Percentiles rank a stretch among this genome's conserved stretches.
Evolutionary conservation across 208 protist species (phyloP).

Genomic region (Trypanosoma platydactyli): DNA sequence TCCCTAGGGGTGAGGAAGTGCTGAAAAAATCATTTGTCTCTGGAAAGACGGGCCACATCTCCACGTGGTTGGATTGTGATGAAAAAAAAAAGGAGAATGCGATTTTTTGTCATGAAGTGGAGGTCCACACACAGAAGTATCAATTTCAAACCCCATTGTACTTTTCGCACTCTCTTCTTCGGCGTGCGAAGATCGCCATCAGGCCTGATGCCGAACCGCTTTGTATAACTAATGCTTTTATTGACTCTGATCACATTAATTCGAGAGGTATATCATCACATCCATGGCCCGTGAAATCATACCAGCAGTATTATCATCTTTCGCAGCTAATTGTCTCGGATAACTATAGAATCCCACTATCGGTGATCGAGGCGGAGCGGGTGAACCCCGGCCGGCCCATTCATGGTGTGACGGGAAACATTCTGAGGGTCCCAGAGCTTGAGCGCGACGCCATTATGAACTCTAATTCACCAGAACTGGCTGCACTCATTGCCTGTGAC

Average conservation of each 20-base stretch:
- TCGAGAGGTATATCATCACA: not conserved
- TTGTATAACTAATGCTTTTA: not conserved
- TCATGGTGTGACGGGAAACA: conserved; percentile 49
- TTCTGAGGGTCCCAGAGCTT: conserved; percentile 36
- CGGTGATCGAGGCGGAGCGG: conserved; percentile 45
- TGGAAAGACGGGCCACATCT: conserved; percentile 28
- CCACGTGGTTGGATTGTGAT: not conserved
- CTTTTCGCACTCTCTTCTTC: conserved; percentile 31
- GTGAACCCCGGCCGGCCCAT: conserved; percentile 42
- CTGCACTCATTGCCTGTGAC: conserved; percentile 13
- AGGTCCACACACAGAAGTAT: conserved; percentile 36
- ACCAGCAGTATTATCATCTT: conserved; percentile 72
- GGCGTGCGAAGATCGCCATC: conserved; percentile 25
- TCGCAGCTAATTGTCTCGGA: conserved; percentile 62
- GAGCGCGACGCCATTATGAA: conserved; percentile 31
- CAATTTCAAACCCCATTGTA: conserved; percentile 54
- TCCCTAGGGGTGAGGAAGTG: conserved; percentile 44
- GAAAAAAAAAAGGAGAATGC: too few relatives aligned
- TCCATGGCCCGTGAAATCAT: not conserved
- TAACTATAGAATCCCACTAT: conserved; percentile 38
- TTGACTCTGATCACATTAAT: not conserved
- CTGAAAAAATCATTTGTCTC: conserved; percentile 49
- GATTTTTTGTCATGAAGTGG: conserved; percentile 13
- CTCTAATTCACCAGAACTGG: conserved; percentile 14
- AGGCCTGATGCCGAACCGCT: conserved; percentile 34